Base-by-base conservation (phyloP, 1,284 basidiomycete genomes). In the Cutaneotrichosporon daszewskae region DNA sequence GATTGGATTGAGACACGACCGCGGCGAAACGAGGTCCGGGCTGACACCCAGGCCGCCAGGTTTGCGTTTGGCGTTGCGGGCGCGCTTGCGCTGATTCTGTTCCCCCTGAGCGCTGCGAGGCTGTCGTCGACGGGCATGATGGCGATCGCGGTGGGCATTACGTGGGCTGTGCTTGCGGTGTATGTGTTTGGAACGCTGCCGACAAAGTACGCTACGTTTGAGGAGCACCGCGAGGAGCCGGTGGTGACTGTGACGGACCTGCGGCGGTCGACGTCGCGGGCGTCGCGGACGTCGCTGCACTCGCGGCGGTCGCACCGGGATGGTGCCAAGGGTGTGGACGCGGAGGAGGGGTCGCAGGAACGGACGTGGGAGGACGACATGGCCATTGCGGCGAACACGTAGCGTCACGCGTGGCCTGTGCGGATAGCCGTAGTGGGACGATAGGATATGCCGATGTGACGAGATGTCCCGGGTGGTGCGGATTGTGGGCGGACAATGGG, bases 31-130 rank as follows among this genome's bases (percentile, higher is more conserved):
- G n/a, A n/a, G n/a, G n/a, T n/a, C n/a, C n/a, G n/a, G 12, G 34
- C 34, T 37, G 16, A 37, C 35, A 23, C 24, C 5, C 40, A 62
- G 59, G 22, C 28, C 16, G 17, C 55, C 11, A 57, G 60, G 22
- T 45, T 46, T 23, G 16, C 44, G 14, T n/a, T 54, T 40, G 39
- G 46, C 3, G n/a, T 58, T 17, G 16, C 32, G 6, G 54, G 40
- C 4, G 43, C 53, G 6, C 38, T 61, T 9, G 46, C 52, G 9
- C 53, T 64, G 38, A 56, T 60, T 29, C 49, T 61, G 34, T 44
- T 54, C 34, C 59, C 61, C 5, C 47, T 64, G 17, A 38, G 44
- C 2, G 23, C 37, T 4, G 33, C 52, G 2, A 13, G 37, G 9
- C 37, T 60, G 14, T 13, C 43, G 16, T 47, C 54, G 13, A 52